phyloP scores from a whole-genome alignment of 2,329 filamentous ascomycete genomes.

The Penicillium frequentans region DNA sequence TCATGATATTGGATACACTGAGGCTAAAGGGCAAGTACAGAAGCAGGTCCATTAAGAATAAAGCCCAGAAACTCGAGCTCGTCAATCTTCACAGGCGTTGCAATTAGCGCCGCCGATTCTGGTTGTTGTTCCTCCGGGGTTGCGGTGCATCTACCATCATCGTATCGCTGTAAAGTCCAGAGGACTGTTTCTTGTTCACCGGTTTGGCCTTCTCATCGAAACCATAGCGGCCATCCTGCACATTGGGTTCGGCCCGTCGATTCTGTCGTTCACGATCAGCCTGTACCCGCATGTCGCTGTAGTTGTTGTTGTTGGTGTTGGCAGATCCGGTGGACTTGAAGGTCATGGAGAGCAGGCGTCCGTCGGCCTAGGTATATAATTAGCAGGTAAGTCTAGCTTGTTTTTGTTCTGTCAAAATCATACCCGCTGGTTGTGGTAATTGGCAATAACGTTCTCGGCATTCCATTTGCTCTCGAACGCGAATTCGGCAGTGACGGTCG shows the following conservation, averaged over 20 bases:
- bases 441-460: conserved; percentile 60
- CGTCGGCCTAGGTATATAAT: conserved; percentile 53
- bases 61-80: background rate
- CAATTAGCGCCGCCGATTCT: conserved; percentile 15
- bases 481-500: conserved; percentile 62
- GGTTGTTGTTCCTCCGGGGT: conserved; percentile 13
- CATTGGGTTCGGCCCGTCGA: conserved; percentile 22
- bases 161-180: conserved; percentile 40
- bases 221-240: conserved; percentile 39
- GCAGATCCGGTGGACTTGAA: conserved; percentile 41
- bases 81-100: background rate
- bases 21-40: conserved; percentile 1
- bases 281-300: conserved; percentile 39
- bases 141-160: conserved; percentile 42
- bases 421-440: conserved; percentile 64
- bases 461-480: conserved; percentile 55
- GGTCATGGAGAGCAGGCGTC: conserved; percentile 58
- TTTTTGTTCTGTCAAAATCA: conserved; percentile 5
- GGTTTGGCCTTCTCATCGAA: conserved; percentile 27
- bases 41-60: background rate
- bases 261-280: conserved; percentile 41
- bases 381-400: conserved; percentile 8
- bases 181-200: conserved; percentile 14
- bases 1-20: conserved; percentile 16
- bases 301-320: conserved; percentile 22